Base-by-base conservation (phyloP, 768 basidiomycete genomes). In the Saitozyma podzolica region DNA sequence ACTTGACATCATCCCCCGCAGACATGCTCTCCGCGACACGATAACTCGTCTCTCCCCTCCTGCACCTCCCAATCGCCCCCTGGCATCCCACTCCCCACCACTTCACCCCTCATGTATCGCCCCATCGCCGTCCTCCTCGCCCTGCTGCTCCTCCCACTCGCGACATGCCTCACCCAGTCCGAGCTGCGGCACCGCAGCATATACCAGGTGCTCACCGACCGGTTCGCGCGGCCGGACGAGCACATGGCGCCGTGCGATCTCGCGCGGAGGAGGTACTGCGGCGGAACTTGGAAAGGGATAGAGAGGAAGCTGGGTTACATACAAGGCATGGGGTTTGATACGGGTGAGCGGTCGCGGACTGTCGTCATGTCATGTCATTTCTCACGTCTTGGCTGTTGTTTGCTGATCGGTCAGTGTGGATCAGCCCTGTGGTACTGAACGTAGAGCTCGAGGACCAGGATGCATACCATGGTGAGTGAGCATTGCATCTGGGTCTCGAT, bases 261-360 rank as follows among this genome's bases (percentile, higher is more conserved):
- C 19, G 65, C 56, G 7, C 54, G 58, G 48, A 75, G 58, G 56
- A 50, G 61, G 48, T 77, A 77, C 59, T 80, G 78, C 61, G 78
- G 78, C 19, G 78, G 78, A 20, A 69, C 64, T 29, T 80, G 75
- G 74, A 73, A 76, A 50, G 78, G 78, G 2, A 68, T 78, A 17
- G 69, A 69, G 59, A 52, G 65, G 54, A 67, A 69, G 50, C 62
- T 81, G 47, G 78, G 72, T 40, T 81, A 81, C 64, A 81, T 81
- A 48, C 73, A 79, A 47, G 77, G 70, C 10, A 78, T 81, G 77
- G 80, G 80, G 0, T 81, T 81, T 65, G 76, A 80, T 69, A 78
- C 76, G 19, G 65, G 74, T 76, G 16, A 41, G 52, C 37, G 19
- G 19, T 9, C 14, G 14, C 49, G 43, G 29, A 29, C 2, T 5